Conservation (phyloP, 208 protist genomes). For the Acanthamoeba healyi region DNA sequence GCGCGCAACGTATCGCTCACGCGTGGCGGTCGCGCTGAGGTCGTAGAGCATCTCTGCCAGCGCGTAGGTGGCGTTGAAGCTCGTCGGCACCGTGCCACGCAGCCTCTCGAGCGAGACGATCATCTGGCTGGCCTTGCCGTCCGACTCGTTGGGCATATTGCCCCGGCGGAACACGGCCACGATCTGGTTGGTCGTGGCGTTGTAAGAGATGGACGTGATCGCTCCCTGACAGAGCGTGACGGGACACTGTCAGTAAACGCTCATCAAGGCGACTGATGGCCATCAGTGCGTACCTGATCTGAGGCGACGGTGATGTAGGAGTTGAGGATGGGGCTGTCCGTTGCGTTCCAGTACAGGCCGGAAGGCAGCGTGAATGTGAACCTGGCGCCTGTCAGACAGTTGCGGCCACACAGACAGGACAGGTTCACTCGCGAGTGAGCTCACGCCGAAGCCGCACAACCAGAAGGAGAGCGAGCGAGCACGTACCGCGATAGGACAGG, state of each 20-base stretch:
- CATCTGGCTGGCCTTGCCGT: slow-evolving; percentile 74
- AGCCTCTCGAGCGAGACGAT: slow-evolving; percentile 54
- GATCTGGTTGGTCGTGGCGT: background rate
- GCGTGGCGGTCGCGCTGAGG: background rate
- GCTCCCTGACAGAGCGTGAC: no score
- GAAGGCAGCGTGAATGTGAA: background rate
- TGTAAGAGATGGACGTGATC: background rate
- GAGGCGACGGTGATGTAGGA: no score
- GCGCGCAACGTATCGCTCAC: background rate
- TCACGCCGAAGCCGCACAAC: no score
- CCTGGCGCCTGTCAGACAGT: background rate
- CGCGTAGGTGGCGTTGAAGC: background rate
- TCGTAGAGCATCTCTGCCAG: slow-evolving; percentile 69
- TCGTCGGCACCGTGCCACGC: background rate
- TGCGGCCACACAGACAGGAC: no score
- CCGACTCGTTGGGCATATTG: slow-evolving; percentile 77
- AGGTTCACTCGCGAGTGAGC: no score
- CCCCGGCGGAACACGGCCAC: slow-evolving; percentile 64
- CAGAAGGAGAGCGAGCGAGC: background rate
- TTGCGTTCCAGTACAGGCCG: no score
- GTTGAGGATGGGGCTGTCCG: no score
- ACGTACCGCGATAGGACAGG: background rate
- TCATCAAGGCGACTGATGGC: no score
- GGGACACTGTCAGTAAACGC: no score
- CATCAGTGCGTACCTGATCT: no score